Base-by-base conservation (phyloP, 805 yeast species). In the Pichia nanzhaoensis region DNA sequence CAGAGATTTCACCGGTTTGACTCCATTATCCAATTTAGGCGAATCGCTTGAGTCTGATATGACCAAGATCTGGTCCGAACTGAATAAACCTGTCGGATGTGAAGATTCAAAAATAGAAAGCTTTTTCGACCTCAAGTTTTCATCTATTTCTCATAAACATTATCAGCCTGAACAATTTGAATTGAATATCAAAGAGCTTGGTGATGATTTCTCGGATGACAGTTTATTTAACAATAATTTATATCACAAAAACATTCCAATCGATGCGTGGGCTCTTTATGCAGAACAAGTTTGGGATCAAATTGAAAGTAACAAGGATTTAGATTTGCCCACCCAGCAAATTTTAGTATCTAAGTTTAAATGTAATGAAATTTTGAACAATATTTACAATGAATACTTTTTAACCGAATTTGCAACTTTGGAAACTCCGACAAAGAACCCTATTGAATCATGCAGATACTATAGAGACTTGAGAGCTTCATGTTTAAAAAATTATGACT, bases 301-400 rank as follows among this genome's bases (percentile, higher is more conserved):
- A 64, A 93, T 93, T 56, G 95, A 88, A 61, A 73, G 75, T 50
- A 93, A 93, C 66, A 90, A 88, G 64, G 99, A 93, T 61, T 75
- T 93, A 51, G 99, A 93, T 65, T 72, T 93, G 52, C 99, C 99
- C 22, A 90, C 98, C 2, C 99, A 93, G 60, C 99, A 93, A 63
- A 85, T 87, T 28, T 70, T 93, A 48, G 98, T 93, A 20, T 95
- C 99, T 7, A 78, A 93, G 55, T 91, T 88, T 66, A 80, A 95
- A 58, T 91, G 98, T 62, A 95, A 89, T 58, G 98, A 93, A 63
- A 85, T 93, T 39, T 74, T 83, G 19, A 66, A 70, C 36, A 71
- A 70, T 39, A 72, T 80, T 3, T 75, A 71, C 56, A 66, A 68
- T 16, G 63, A 64, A 9, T 9, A 34, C 4, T 46, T 46, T 27